Conservation (phyloP, 2,329 filamentous ascomycete species). For the Emergomyces orientalis region DNA sequence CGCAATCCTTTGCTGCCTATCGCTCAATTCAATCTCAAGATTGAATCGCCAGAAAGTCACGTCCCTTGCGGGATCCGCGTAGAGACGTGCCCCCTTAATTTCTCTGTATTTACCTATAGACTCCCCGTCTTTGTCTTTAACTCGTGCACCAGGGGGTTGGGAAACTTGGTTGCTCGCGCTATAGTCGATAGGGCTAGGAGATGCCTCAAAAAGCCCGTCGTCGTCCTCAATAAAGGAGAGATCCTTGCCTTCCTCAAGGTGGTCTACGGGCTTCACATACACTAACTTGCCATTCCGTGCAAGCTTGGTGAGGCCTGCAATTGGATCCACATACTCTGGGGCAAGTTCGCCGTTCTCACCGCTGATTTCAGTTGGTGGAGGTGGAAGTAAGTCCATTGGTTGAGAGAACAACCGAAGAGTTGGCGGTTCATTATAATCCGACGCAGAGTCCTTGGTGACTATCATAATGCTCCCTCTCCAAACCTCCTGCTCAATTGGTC, state of each 20-base stretch:
- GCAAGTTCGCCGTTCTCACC: constrained; percentile 54
- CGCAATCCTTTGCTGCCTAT: constrained; percentile 72
- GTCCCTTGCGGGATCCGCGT: constrained; percentile 72
- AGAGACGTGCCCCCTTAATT: constrained; percentile 69
- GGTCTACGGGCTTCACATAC: constrained; percentile 82
- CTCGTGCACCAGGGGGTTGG: constrained; percentile 40
- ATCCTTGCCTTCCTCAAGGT: constrained; percentile 68
- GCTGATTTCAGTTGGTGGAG: constrained; percentile 60
- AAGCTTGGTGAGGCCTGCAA: constrained; percentile 78
- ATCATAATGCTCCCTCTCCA: constrained; percentile 97
- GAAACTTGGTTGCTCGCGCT: constrained; percentile 31
- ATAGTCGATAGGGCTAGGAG: constrained; percentile 37
- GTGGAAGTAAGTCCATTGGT: constrained; percentile 69
- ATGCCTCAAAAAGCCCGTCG: constrained; percentile 69
- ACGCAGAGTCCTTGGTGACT: constrained; percentile 75
- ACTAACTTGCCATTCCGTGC: constrained; percentile 76
- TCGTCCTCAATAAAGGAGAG: constrained; percentile 72
- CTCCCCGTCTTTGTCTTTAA: constrained; percentile 58
- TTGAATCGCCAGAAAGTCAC: constrained; percentile 97
- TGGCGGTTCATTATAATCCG: constrained; percentile 69
- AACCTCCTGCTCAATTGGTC: constrained; percentile 55
- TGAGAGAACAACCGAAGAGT: constrained; percentile 78
- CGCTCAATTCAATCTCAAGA: constrained; percentile 76
- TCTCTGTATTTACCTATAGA: constrained; percentile 72
- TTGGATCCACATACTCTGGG: constrained; percentile 75